phyloP scores from a whole-genome alignment of 2,329 filamentous ascomycete species.

The Ceratocystiopsis sp. region DNA sequence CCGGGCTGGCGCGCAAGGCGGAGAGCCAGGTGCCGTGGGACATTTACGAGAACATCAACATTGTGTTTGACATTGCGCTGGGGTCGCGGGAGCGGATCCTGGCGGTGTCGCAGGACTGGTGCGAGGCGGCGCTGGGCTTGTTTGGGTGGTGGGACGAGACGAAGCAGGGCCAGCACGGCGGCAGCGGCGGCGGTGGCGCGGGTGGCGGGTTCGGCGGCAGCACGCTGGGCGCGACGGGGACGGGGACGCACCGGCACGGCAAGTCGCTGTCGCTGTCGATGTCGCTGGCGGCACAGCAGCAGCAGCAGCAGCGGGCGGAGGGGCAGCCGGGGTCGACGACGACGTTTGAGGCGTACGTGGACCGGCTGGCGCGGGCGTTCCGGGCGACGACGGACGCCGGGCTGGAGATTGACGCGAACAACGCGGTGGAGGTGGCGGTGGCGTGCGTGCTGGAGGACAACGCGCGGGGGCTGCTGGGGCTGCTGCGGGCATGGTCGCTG shows the following conservation, averaged over 20 bases:
- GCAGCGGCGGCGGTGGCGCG: conserved; percentile 28
- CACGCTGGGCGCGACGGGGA: too few species aligned
- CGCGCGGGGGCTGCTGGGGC: conserved; percentile 53
- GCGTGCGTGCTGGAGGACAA: conserved; percentile 74
- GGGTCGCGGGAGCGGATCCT: conserved; percentile 63
- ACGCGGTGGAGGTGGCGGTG: conserved; percentile 62
- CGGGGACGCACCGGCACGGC: not conserved
- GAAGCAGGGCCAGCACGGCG: not conserved
- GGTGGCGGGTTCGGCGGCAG: too few species aligned
- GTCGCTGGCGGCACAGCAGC: not conserved
- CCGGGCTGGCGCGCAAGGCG: conserved; percentile 56
- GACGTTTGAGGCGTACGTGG: conserved; percentile 52
- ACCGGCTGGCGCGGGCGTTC: conserved; percentile 55
- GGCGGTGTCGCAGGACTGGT: conserved; percentile 71
- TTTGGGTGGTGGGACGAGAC: conserved; percentile 81
- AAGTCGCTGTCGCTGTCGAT: conserved; percentile 3
- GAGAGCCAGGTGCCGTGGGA: conserved; percentile 80
- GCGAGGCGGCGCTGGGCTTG: conserved; percentile 69
- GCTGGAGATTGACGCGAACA: conserved; percentile 60
- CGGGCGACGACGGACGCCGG: conserved; percentile 50
- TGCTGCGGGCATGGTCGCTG: conserved; percentile 67
- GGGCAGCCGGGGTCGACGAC: conserved; percentile 15
- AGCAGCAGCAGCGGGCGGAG: too few species aligned
- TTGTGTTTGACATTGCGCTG: conserved; percentile 64
- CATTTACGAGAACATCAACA: conserved; percentile 70